Base-by-base conservation (phyloP, 2,329 filamentous ascomycete species). In the Aspergillus ochraceoroseus region DNA sequence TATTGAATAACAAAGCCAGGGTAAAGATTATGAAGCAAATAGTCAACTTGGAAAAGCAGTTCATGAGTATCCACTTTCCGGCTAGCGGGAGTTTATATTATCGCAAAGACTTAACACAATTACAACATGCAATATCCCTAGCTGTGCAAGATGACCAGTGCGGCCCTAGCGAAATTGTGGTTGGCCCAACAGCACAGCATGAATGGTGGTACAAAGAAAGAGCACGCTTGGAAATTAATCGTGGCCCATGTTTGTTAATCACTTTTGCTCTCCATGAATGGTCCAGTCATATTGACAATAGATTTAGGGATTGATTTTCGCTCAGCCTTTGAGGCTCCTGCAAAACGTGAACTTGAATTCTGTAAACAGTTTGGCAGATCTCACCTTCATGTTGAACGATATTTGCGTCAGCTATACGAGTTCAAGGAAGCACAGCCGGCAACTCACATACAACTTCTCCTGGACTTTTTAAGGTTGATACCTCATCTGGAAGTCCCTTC, bases 41-140 rank as follows among this genome's bases (percentile, higher is more conserved):
- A 23, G 50, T 56, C 18, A 40, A 56, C 14, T 0, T 55, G 0
- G 56, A 61, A 37, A 50, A 13, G 22, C 34, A 6, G 4, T 48
- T 55, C 7, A 52, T 58, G 43, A 46, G 34, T 2, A 44, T 59
- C 19, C 2, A 9, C 9, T 50, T 62, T 27, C 56, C 52, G 14
- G 53, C 52, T 23, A 53, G 43, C 29, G 56, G 58, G 15, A 62
- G 57, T 44, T 28, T 62, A 3, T 62, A 59, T 36, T 50, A 56
- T 28, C 31, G 30, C 12, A 17, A 34, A 18, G 54, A 58, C 23
- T 39, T 61, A 5, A 15, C 33, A 7, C 2, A 30, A 4, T 32
- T 19, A 19, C 38, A 48, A 25, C 5, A 29, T n/a, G 5, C 11
- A 7, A 37, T 52, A 23, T 38, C 39, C n/a, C n/a, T 40, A 20